Evolutionary conservation across 1,139 yeast species (phyloP), one percentile per base, ranked within the genome.

Genomic region (Diutina siamensis): DNA sequence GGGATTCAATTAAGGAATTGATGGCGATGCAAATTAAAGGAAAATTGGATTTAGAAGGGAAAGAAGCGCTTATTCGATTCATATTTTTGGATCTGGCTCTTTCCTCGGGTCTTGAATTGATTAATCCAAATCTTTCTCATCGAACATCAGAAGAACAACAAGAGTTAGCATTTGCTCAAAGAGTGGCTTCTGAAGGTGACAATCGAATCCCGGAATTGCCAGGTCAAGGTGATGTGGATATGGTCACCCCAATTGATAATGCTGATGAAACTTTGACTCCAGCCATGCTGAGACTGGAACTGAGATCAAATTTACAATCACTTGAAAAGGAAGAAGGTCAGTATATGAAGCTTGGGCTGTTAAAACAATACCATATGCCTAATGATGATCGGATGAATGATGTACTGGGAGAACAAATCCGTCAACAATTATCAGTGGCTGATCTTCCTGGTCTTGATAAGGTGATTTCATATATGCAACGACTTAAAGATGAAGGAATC

Each of bases 11-110:
- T 46, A 69, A 70, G 44, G 82, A 79, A 48, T 61, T 83, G 46
- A 72, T 78, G 54, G 68, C 68, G 45, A 58, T 81, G 32, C 81
- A 82, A 57, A 59, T 72, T 22, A 67, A 71, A 44, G 72, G 74
- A 27, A 67, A 72, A 50, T 65, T 83, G 53, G 77, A 69, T 48
- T 55, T 78, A 3, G 83, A 81, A 53, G 92, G 89, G 10, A 83
- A 83, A 55, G 94, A 83, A 55, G 78, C 86, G 0, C 64, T 83
- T 46, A 71, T 83, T 35, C 67, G 87, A 52, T 73, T 83, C 51
- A 78, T 85, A 48, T 74, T 78, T 50, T 68, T 83, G 47, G 88
- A 83, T 59, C 76, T 83, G 9, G 77, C 88, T 10, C 70, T 83
- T 46, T 83, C 80, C 52, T 79, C 78, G 53, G 86, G 85, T 1